Evolutionary conservation across 2,329 filamentous ascomycete species (phyloP).

Genomic region (Cercospora sp.): DNA sequence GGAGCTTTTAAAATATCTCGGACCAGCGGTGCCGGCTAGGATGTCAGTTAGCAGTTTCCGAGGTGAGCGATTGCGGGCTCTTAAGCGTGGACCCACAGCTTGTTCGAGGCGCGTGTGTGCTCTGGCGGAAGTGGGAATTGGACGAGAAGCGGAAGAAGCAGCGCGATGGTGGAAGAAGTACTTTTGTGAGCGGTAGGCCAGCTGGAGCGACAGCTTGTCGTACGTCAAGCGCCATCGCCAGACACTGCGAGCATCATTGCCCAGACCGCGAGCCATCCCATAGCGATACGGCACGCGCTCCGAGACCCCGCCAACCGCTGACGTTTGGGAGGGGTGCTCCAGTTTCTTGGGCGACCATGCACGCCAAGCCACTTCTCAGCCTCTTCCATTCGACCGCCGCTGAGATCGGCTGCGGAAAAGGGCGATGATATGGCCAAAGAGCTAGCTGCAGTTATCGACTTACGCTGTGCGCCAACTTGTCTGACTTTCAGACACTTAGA

Average conservation of each 20-base stretch:
- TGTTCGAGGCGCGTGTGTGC: slow-evolving; percentile 1
- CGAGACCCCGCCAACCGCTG: slow-evolving; percentile 12
- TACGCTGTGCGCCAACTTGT: background rate
- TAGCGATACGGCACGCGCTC: background rate
- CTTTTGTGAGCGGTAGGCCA: background rate
- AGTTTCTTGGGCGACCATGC: background rate
- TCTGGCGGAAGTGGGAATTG: background rate
- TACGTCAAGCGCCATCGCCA: slow-evolving; percentile 15
- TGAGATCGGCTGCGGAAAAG: background rate
- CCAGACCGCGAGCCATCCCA: background rate
- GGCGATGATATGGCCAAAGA: background rate
- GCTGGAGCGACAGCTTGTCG: slow-evolving; percentile 3
- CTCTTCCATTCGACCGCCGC: slow-evolving; percentile 14
- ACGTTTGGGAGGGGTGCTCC: slow-evolving; percentile 11
- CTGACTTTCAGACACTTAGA: background rate
- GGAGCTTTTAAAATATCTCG: slow-evolving; percentile 15
- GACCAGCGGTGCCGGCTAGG: slow-evolving; percentile 19
- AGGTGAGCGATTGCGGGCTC: slow-evolving; percentile 4
- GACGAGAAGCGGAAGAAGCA: background rate
- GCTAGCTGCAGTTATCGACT: background rate
- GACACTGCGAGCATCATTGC: slow-evolving; percentile 15
- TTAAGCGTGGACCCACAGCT: slow-evolving; percentile 14
- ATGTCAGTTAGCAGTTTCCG: slow-evolving; percentile 14
- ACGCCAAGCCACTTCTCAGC: background rate
- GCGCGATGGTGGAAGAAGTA: background rate